Base-by-base conservation (phyloP, 2,329 filamentous ascomycete species). In the Cercospora berteroae region DNA sequence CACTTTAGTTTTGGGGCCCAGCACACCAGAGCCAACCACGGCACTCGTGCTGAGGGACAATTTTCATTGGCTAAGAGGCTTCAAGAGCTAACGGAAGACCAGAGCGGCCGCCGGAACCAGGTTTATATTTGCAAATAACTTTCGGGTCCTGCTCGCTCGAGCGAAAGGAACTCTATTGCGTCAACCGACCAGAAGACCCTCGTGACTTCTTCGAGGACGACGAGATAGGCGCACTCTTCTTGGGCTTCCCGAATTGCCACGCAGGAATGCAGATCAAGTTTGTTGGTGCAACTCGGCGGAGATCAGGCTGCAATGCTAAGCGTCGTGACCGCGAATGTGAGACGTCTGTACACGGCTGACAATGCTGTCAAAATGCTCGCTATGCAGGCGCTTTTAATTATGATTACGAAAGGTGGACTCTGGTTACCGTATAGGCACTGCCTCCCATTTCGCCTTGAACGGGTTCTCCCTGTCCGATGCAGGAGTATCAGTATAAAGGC, bases 401-500 rank as follows among this genome's bases (percentile, higher is more conserved):
- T 36, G 7, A 23, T 36, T 58, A 36, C 29, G 12, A 27, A 23
- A 13, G 27, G 1, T 36, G 25, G 9, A 6, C 27, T 6, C 27
- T 29, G 18, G 31, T 36, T 52, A 70, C 62, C 66, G 65, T 31
- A 69, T 55, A 13, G 69, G 64, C 23, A 69, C 66, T 55, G 70
- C 63, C 48, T 72, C 70, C 70, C 70, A 72, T 27, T 71, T 72
- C 39, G 61, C 57, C 58, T 70, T 70, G 57, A 71, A 72, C 2
- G 69, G 69, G 20, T 71, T 69, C 55, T 66, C 66, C 44, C 48
- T 44, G 50, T 72, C 70, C 12, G 67, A 70, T 1, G 69, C 69
- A 7, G 70, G 70, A 8, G 70, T 72, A 12, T 72, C 70, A 12
- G 65, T 69, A 58, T 70, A 72, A 55, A 69, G 69, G n/a, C 70